Evolutionary conservation across 768 basidiomycete species (phyloP), one percentile per base, ranked within the genome.

Genomic region (Calocera viscosa): DNA sequence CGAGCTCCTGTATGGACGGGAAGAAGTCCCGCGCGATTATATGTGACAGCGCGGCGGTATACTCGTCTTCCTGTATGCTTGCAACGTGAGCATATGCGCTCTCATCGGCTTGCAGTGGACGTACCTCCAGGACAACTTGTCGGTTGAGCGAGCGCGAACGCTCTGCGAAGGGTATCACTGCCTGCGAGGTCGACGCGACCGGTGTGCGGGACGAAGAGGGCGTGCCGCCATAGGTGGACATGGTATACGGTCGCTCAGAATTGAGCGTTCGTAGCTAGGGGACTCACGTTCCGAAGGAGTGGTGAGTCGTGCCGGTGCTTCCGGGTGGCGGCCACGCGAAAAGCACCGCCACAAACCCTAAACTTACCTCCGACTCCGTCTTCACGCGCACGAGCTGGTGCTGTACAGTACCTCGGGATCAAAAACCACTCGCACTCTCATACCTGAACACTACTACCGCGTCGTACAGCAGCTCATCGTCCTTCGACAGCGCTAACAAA

Each of bases 11-110:
- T 11, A 98, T 83, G 14, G 91, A 91, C 0, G 96, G 96, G 73
- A 98, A 99, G 82, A 99, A 99, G 78, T 98, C 95, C 63, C 96
- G 87, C 40, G 91, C 89, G 72, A 98, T 98, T 72, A 98, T 97
- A 60, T 86, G 83, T 12, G 91, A 91, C 24, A 99, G 81, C 1
- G 89, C 90, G 53, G 84, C 86, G 1, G 92, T 94, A 75, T 98
- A 98, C 74, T 94, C 92, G 69, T 98, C 96, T 80, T 99, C 96
- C 63, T 78, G 68, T 60, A 2, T n/a, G n/a, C n/a, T n/a, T n/a
- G n/a, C n/a, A n/a, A n/a, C n/a, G n/a, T n/a, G n/a, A n/a, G n/a
- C n/a, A n/a, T n/a, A n/a, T n/a, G n/a, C n/a, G n/a, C n/a, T n/a
- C n/a, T n/a, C n/a, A n/a, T n/a, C n/a, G n/a, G n/a, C n/a, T n/a